Conservation (phyloP, 2,329 filamentous ascomycete species). For the Talaromyces sp. region DNA sequence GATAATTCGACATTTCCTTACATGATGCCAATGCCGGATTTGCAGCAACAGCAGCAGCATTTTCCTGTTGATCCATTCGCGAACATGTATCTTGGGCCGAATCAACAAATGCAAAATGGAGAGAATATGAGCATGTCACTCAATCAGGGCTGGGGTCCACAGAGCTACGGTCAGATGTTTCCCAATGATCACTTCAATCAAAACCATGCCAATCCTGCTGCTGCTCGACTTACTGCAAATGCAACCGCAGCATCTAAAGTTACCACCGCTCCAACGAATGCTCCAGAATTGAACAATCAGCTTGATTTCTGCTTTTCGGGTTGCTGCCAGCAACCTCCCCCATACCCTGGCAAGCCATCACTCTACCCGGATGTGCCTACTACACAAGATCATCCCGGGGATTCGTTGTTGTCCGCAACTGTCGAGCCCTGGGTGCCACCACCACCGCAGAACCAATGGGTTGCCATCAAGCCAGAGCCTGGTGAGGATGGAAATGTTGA, state of each 20-base stretch:
- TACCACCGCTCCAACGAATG: neutral
- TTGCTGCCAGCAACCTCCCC: constrained; percentile 10
- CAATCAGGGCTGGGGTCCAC: neutral
- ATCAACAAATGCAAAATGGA: neutral
- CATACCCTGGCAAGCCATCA: neutral
- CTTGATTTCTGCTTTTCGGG: constrained; percentile 14
- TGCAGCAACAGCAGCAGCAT: constrained; percentile 3
- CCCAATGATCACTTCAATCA: neutral
- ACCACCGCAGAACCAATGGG: constrained; percentile 23
- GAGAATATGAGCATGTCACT: neutral
- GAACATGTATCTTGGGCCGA: neutral
- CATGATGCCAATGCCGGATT: neutral
- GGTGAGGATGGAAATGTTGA: constrained; percentile 18
- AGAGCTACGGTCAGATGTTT: neutral
- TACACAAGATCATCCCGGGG: neutral
- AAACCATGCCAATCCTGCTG: constrained; percentile 15
- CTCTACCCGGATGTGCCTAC: constrained; percentile 4
- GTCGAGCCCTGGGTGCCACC: constrained; percentile 2
- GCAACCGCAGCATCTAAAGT: neutral
- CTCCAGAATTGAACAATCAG: neutral
- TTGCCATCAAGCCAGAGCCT: constrained; percentile 26
- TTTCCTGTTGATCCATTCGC: constrained; percentile 1
- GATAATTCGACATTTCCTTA: constrained; percentile 8
- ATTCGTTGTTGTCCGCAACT: constrained; percentile 8
- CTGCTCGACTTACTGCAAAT: constrained; percentile 6